Conservation (phyloP, 208 protist genomes). For the Herpetomonas tarakana region DNA sequence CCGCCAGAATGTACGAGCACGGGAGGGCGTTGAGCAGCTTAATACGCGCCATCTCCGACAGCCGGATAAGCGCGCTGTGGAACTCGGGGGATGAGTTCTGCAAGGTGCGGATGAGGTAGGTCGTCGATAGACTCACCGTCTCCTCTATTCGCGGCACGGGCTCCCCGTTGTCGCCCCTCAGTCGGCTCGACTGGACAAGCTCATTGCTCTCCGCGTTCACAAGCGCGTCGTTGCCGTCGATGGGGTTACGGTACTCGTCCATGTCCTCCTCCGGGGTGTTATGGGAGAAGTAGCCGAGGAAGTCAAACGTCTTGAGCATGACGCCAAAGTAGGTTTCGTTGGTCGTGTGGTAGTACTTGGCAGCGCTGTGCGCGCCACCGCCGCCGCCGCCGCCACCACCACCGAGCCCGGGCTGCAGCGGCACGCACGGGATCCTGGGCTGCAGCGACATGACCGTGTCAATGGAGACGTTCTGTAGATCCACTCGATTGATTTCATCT, state of each 20-base stretch:
- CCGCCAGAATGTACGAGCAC: slow-evolving; percentile 37
- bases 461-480: slow-evolving; percentile 54
- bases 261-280: slow-evolving; percentile 21
- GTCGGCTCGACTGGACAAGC: neutral
- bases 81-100: slow-evolving; percentile 51
- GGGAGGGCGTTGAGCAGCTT: slow-evolving; percentile 44
- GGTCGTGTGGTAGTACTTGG: slow-evolving; percentile 49
- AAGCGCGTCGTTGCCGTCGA: neutral
- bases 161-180: neutral
- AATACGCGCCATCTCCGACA: slow-evolving; percentile 75
- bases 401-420: slow-evolving; percentile 1
- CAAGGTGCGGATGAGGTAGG: slow-evolving; percentile 58
- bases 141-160: neutral
- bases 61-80: slow-evolving; percentile 59
- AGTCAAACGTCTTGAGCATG: slow-evolving; percentile 84
- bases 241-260: slow-evolving; percentile 9
- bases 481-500: slow-evolving; percentile 28
- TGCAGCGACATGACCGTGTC: slow-evolving; percentile 43
- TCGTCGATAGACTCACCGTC: slow-evolving; percentile 25
- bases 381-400: slow-evolving; percentile 2
- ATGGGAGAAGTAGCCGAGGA: slow-evolving; percentile 90
- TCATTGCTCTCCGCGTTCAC: neutral
- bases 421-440: slow-evolving; percentile 1
- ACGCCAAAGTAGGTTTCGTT: slow-evolving; percentile 81
- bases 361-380: slow-evolving; percentile 10